phyloP scores from a whole-genome alignment of 176 grass and related monocot species.

The Elaeis guineensis region DNA sequence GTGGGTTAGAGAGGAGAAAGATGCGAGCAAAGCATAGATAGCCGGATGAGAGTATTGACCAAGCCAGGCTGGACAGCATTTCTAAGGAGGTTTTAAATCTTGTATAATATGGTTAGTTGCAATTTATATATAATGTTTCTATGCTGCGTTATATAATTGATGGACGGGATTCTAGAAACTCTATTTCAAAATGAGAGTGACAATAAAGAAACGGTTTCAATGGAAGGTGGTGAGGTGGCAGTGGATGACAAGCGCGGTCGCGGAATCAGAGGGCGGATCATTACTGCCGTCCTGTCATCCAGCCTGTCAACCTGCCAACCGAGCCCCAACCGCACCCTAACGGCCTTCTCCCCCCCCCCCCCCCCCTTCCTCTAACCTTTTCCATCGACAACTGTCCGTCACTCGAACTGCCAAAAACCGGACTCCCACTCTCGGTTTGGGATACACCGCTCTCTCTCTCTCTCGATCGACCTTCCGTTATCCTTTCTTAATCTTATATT shows the following conservation, averaged over 20 bases:
- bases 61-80: conserved; percentile 34
- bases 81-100: no score
- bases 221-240: conserved; percentile 10
- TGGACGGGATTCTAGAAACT: neutral
- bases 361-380: no score
- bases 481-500: no score
- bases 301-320: conserved; percentile 15
- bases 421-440: no score
- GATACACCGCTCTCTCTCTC: no score
- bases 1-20: neutral
- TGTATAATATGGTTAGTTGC: no score
- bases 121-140: neutral
- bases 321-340: no score
- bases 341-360: no score
- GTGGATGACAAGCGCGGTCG: conserved; percentile 24
- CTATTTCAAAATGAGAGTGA: neutral
- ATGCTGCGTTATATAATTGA: conserved; percentile 5
- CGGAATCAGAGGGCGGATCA: conserved; percentile 36
- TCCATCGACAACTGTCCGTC: no score
- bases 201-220: neutral
- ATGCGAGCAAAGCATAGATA: neutral
- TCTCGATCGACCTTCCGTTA: no score
- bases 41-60: conserved; percentile 22
- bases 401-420: no score
- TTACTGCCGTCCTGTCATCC: conserved; percentile 20